A percentile compares a stretch with the other conserved stretches of the same genome.
phyloP scores from a whole-genome alignment of 805 yeast species.

The Starmerella stellata region DNA sequence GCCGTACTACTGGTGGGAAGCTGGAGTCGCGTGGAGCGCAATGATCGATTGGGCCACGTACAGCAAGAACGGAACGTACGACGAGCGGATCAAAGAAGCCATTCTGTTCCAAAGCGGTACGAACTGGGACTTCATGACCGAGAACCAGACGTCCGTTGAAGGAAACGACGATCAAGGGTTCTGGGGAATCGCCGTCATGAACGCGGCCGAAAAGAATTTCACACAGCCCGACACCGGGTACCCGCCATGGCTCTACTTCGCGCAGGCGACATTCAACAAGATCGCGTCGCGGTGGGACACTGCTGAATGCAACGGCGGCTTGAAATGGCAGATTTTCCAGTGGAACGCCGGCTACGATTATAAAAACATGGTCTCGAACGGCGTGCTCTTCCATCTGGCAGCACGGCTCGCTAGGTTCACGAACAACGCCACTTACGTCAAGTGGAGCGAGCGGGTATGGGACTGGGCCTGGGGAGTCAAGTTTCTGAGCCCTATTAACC shows the following conservation, averaged over 20 bases:
- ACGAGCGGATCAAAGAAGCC: conserved; percentile 39
- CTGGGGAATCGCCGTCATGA: conserved; percentile 89
- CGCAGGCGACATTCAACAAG: conserved; percentile 79
- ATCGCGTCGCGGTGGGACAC: conserved; percentile 83
- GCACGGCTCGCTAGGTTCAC: conserved; percentile 77
- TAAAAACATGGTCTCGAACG: conserved; percentile 82
- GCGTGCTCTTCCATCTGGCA: conserved; percentile 69
- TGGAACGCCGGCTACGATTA: conserved; percentile 92
- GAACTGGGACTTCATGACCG: conserved; percentile 63
- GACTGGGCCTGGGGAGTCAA: conserved; percentile 52
- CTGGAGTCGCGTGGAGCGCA: conserved; percentile 89
- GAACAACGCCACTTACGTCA: conserved; percentile 50
- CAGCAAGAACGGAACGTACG: conserved; percentile 54
- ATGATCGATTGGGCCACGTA: conserved; percentile 60
- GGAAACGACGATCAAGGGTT: conserved; percentile 97
- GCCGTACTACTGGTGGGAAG: conserved; percentile 99
- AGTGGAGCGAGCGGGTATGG: conserved; percentile 58
- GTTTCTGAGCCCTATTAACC: conserved; percentile 28
- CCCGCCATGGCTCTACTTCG: conserved; percentile 51
- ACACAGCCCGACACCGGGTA: conserved; percentile 36
- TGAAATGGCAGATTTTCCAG: conserved; percentile 88
- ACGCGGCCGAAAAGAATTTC: conserved; percentile 79
- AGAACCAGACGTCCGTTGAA: conserved; percentile 76
- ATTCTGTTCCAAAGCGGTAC: conserved; percentile 57
- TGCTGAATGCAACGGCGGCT: conserved; percentile 61